Evolutionary conservation across 805 yeast species (phyloP), one percentile per base, ranked within the genome.

Genomic region (Wickerhamomyces hampshirensis): DNA sequence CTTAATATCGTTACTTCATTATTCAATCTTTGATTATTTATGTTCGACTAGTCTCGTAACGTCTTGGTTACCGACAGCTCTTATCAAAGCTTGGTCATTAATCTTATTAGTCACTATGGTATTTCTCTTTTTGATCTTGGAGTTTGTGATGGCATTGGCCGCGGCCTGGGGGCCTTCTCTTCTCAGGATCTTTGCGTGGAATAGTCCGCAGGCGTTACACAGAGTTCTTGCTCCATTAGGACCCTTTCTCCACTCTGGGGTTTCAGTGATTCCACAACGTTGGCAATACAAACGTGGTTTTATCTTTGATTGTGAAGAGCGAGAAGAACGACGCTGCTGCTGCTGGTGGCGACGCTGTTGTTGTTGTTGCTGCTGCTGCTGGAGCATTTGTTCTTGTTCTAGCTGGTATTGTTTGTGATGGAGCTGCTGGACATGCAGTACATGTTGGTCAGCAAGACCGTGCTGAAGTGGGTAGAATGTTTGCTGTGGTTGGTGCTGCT

Each of bases 171-270:
- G 50, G 1, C 58, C 58, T n/a, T 50, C 55, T 15, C 46, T 67
- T 51, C 79, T 81, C 34, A 73, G 65, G 21, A 82, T 60, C 51
- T 84, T 84, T 30, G 84, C 81, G 55, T 77, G 84, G 53, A 71
- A 80, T 28, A 84, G 60, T 0, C 95, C 95, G 56, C 95, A 84
- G 1, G 93, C 93, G 55, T 84, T 85, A 60, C 94, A 84, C 34
- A 84, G 59, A 1, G 88, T 80, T 27, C 87, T 64, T 11, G 77
- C 75, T 3, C 93, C 94, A 36, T 73, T 72, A 2, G 95, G 93
- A 0, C 93, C 93, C 31, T 81, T 69, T 37, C 94, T 63, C 94
- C 95, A 84, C 56, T 84, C 93, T 0, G 93, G 93, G 0, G 94
- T 82, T 31, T 73, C 75, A 6, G 53, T 59, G 5, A 70, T 65